A percentile compares a stretch with the other conserved stretches of the same genome.
These are phyloP conservation scores for Sugiyamaella paludigena DNA, from an alignment of 1,139 yeast species.

Conservation along the genomic window DNA sequence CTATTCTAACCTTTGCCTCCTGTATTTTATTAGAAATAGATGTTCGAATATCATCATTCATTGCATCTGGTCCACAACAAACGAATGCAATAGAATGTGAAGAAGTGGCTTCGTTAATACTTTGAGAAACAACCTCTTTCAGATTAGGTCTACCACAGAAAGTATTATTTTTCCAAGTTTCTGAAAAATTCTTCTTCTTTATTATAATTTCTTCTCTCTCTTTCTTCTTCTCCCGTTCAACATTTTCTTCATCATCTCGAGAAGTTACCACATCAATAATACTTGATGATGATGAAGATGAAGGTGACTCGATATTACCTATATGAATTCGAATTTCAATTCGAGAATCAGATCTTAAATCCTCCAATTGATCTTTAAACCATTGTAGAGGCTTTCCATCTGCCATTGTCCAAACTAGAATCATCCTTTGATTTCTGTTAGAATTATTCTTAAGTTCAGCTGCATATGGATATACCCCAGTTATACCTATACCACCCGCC, in stretches of 20 bases:
- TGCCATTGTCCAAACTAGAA: constrained; percentile 23
- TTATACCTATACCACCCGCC: constrained; percentile 69
- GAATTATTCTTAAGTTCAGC: constrained; percentile 26
- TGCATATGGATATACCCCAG: constrained; percentile 43
- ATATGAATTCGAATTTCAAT: constrained; percentile 17
- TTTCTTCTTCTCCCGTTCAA: background rate
- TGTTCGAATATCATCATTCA: constrained; percentile 41
- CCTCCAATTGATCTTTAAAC: constrained; percentile 22
- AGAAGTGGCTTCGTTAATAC: constrained; percentile 13
- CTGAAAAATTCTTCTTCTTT: background rate
- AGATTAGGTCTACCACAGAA: background rate
- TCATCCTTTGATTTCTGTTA: constrained; percentile 10
- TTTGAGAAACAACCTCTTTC: background rate
- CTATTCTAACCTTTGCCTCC: constrained; percentile 28
- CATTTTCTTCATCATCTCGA: background rate
- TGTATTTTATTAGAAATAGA: constrained; percentile 35
- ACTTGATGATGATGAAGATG: background rate
- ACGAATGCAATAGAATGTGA: constrained; percentile 20
- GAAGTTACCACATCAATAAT: background rate
- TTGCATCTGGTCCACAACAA: constrained; percentile 27
- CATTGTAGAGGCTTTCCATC: constrained; percentile 16
- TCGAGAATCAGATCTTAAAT: constrained; percentile 14
- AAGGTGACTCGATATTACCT: constrained; percentile 1
- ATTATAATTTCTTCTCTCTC: background rate
- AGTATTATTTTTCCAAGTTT: background rate